These are phyloP conservation scores for Mycena latifolia DNA, from an alignment of 768 basidiomycete species.

Conservation along the genomic window DNA sequence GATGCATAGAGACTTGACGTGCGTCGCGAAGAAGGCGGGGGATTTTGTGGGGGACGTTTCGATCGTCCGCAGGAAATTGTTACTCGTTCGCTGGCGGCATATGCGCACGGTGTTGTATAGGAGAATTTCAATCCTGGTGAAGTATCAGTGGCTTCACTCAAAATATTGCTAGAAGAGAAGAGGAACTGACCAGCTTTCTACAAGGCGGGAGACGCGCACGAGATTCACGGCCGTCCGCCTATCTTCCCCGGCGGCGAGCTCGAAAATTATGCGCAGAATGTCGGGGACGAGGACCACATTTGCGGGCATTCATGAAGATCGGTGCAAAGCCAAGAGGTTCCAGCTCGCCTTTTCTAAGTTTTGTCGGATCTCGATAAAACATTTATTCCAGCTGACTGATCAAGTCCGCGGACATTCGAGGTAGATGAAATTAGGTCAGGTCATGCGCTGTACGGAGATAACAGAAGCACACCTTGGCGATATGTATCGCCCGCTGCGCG, in stretches of 20 bases:
- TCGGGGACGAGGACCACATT: constrained; percentile 48
- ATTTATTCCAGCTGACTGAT: too few species aligned
- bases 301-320: not conserved
- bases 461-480: too few species aligned
- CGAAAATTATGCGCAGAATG: constrained; percentile 51
- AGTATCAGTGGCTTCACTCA: too few species aligned
- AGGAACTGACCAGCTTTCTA: constrained; percentile 53
- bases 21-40: constrained; percentile 48
- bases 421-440: too few species aligned
- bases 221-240: constrained; percentile 47
- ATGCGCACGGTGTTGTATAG: constrained; percentile 52
- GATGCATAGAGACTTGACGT: constrained; percentile 52
- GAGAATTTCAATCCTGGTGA: constrained; percentile 43
- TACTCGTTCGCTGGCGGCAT: constrained; percentile 46
- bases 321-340: not conserved
- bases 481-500: too few species aligned
- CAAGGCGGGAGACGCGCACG: constrained; percentile 45
- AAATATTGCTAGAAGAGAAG: too few species aligned
- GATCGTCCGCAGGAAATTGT: constrained; percentile 53
- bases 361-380: too few species aligned
- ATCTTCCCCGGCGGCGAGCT: constrained; percentile 47
- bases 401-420: too few species aligned
- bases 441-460: too few species aligned
- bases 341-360: too few species aligned
- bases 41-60: constrained; percentile 47